A percentile compares a stretch with the other conserved stretches of the same genome.
Conservation (phyloP, 2,329 filamentous ascomycete species). For the Botrytis aclada region DNA sequence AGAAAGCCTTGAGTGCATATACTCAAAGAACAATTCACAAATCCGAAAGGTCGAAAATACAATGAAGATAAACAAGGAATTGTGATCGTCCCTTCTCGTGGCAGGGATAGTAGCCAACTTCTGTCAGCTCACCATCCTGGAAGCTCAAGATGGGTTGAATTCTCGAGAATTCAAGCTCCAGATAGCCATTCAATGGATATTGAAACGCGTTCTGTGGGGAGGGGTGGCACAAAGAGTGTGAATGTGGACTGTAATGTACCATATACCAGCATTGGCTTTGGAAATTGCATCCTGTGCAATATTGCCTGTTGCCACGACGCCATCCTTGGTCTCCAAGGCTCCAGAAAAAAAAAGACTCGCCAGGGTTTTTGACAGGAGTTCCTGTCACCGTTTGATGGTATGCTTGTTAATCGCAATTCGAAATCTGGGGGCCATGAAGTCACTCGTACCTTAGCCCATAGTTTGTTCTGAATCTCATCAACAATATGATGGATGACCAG, state of each 20-base stretch:
- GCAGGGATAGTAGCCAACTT: not conserved
- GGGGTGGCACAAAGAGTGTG: not conserved
- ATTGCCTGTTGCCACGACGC: conserved; percentile 3
- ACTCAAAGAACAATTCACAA: not conserved
- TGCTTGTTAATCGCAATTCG: not conserved
- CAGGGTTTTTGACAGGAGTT: not conserved
- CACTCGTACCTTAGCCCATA: not conserved
- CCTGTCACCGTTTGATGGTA: not conserved
- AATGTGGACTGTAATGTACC: not conserved
- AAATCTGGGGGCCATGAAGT: conserved; percentile 1
- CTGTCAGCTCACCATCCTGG: not conserved
- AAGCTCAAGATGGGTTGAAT: not conserved
- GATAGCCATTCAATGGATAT: not conserved
- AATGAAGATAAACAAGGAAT: not conserved
- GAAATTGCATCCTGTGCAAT: not conserved
- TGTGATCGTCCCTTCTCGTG: not conserved
- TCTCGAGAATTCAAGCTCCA: not conserved
- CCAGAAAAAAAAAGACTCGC: not conserved
- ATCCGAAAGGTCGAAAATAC: not conserved
- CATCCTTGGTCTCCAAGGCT: not conserved
- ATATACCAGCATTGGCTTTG: not conserved
- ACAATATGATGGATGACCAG: not conserved
- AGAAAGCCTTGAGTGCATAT: not conserved
- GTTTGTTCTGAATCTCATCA: not conserved
- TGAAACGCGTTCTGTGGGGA: not conserved